These are phyloP conservation scores for Ceratobasidium sp. DNA, from an alignment of 1,284 basidiomycete genomes.

Conservation along the genomic window DNA sequence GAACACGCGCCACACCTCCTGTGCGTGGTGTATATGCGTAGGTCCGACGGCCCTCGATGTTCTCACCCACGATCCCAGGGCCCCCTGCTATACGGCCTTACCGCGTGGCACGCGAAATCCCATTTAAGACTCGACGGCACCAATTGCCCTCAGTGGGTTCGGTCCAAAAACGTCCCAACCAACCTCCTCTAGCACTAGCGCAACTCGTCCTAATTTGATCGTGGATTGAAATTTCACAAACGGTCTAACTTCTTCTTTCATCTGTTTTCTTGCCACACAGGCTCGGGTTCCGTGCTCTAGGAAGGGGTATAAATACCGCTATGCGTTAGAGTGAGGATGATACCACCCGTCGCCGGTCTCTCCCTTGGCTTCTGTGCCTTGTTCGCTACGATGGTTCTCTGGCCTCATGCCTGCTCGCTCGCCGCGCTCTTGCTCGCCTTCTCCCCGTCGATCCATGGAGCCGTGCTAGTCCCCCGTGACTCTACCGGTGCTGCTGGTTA, in stretches of 20 bases:
- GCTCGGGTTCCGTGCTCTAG: too few relatives aligned
- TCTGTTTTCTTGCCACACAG: slow-evolving; percentile 9
- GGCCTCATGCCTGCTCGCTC: slow-evolving; percentile 13
- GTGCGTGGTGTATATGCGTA: neutral
- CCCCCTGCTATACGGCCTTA: neutral
- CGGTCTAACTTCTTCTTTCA: too few relatives aligned
- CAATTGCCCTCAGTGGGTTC: too few relatives aligned
- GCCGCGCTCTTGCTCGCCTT: slow-evolving; percentile 16
- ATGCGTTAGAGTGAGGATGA: slow-evolving; percentile 11
- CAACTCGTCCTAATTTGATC: too few relatives aligned
- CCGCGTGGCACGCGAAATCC: neutral
- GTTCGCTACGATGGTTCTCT: slow-evolving; percentile 40
- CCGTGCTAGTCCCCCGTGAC: slow-evolving; percentile 10
- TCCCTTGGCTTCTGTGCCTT: slow-evolving; percentile 19
- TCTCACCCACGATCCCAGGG: neutral
- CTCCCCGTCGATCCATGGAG: slow-evolving; percentile 19
- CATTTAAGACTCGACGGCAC: neutral
- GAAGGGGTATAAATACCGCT: slow-evolving; percentile 33
- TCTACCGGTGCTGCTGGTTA: too few relatives aligned
- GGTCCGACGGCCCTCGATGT: slow-evolving; percentile 3
- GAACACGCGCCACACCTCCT: slow-evolving; percentile 15
- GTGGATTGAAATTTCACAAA: too few relatives aligned
- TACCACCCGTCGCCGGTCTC: neutral
- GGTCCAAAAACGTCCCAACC: too few relatives aligned
- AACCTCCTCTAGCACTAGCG: too few relatives aligned